These are phyloP conservation scores for Leccinum huronense DNA, from an alignment of 1,284 basidiomycete species.

Conservation along the genomic window DNA sequence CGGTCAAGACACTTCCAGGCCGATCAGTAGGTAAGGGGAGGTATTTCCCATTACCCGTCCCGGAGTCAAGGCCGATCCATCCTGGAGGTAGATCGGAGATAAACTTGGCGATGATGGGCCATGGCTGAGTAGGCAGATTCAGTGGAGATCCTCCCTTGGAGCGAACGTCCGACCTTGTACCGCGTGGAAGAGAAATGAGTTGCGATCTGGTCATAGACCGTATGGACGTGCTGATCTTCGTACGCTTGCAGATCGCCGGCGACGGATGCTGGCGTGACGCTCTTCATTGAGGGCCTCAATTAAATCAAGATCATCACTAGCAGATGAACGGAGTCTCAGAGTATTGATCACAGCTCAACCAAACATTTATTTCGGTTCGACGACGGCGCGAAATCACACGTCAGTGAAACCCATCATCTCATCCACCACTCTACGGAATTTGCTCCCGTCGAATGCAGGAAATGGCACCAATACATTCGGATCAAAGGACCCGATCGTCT, in stretches of 20 bases:
- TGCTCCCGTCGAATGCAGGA: constrained; percentile 61
- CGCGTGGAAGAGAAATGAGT: constrained; percentile 90
- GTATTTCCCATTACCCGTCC: constrained; percentile 98
- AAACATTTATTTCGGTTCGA: background rate
- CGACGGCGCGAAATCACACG: constrained; percentile 12
- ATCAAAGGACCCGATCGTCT: constrained; percentile 52
- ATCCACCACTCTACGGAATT: constrained; percentile 65
- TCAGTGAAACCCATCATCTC: constrained; percentile 66
- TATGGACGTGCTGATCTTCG: constrained; percentile 77
- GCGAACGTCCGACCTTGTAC: constrained; percentile 68
- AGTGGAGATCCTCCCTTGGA: constrained; percentile 5
- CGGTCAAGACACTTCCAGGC: constrained; percentile 61
- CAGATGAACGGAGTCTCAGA: background rate
- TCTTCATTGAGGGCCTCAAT: constrained; percentile 23
- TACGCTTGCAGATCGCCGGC: constrained; percentile 52
- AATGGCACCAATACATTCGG: constrained; percentile 51
- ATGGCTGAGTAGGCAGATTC: constrained; percentile 58
- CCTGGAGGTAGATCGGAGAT: constrained; percentile 72
- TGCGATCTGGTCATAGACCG: constrained; percentile 89
- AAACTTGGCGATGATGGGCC: constrained; percentile 90
- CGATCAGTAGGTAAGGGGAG: constrained; percentile 66
- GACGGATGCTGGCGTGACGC: constrained; percentile 39
- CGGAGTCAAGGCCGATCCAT: constrained; percentile 89
- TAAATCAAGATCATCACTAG: background rate
- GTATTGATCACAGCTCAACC: background rate